phyloP scores from a whole-genome alignment of 441 rosid species.

The Brassica hybrid region DNA sequence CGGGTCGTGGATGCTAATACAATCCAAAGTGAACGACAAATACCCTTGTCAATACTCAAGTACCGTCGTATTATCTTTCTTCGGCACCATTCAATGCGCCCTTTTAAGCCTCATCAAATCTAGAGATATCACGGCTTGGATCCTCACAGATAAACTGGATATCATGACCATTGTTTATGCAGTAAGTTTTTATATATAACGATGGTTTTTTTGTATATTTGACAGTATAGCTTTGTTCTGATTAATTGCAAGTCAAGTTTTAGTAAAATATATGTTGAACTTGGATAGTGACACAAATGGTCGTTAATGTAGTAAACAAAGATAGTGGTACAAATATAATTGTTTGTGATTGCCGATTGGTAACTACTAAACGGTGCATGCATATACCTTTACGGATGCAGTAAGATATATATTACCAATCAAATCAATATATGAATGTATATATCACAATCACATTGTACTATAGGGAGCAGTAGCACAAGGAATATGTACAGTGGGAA shows the following conservation, averaged over 20 bases:
- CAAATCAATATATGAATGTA: neutral
- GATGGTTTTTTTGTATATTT: neutral
- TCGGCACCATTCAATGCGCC: slow-evolving; percentile 44
- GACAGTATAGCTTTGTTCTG: neutral
- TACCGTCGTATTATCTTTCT: slow-evolving; percentile 43
- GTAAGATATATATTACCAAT: neutral
- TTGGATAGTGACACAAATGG: neutral
- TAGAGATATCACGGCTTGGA: slow-evolving; percentile 38
- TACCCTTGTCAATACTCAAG: slow-evolving; percentile 47
- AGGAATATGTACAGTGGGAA: slow-evolving; percentile 45
- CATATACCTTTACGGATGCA: neutral
- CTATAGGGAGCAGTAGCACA: slow-evolving; percentile 45
- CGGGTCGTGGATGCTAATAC: slow-evolving; percentile 45
- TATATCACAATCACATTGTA: neutral
- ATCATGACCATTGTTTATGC: slow-evolving; percentile 40
- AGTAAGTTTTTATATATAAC: slow-evolving; percentile 17
- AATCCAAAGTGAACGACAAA: slow-evolving; percentile 40
- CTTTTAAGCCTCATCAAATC: slow-evolving; percentile 42
- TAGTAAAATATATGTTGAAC: neutral
- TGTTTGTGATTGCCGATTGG: neutral
- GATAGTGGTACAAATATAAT: neutral
- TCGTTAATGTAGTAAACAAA: neutral
- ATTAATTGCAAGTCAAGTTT: neutral
- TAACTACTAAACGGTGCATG: neutral
- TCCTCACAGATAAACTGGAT: slow-evolving; percentile 42